These are phyloP conservation scores for Magnaporthiopsis rhizophila DNA, from an alignment of 2,329 filamentous ascomycete species.

Conservation along the genomic window DNA sequence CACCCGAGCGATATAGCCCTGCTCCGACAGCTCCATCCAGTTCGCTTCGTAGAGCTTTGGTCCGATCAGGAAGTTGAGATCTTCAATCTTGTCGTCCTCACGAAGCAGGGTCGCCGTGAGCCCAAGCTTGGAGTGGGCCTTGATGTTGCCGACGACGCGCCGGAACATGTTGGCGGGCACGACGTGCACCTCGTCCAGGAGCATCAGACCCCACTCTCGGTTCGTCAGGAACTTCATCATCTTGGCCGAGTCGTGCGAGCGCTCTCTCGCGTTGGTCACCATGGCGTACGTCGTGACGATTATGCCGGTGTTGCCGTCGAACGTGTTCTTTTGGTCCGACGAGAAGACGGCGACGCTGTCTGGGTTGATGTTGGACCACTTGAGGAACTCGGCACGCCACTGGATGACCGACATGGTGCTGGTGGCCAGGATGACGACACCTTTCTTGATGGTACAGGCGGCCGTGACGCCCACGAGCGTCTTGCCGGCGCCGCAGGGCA, in stretches of 20 bases:
- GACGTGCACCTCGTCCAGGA: constrained; percentile 91
- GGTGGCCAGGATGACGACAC: constrained; percentile 83
- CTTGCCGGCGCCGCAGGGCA: constrained; percentile 90
- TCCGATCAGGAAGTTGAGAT: constrained; percentile 89
- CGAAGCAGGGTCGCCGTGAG: constrained; percentile 82
- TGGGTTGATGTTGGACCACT: constrained; percentile 88
- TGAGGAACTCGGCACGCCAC: constrained; percentile 87
- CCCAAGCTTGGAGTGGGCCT: constrained; percentile 85
- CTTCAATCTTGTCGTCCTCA: constrained; percentile 93
- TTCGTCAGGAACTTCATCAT: constrained; percentile 90
- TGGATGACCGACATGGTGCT: constrained; percentile 94
- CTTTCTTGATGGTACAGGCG: constrained; percentile 91
- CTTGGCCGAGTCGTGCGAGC: constrained; percentile 82
- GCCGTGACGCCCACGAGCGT: constrained; percentile 91
- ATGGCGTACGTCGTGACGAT: constrained; percentile 95
- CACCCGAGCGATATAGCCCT: constrained; percentile 88
- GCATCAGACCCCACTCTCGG: constrained; percentile 89
- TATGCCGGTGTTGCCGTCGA: constrained; percentile 79
- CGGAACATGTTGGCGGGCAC: constrained; percentile 91
- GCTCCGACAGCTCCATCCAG: constrained; percentile 88
- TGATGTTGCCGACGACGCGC: constrained; percentile 82
- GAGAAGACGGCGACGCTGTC: constrained; percentile 92
- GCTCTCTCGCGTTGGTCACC: constrained; percentile 76
- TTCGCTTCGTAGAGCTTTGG: constrained; percentile 94
- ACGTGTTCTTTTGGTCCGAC: constrained; percentile 72